A percentile compares a stretch with the other conserved stretches of the same genome.
Conservation (phyloP, 805 yeast genomes). For the Pichia nanzhaoensis region DNA sequence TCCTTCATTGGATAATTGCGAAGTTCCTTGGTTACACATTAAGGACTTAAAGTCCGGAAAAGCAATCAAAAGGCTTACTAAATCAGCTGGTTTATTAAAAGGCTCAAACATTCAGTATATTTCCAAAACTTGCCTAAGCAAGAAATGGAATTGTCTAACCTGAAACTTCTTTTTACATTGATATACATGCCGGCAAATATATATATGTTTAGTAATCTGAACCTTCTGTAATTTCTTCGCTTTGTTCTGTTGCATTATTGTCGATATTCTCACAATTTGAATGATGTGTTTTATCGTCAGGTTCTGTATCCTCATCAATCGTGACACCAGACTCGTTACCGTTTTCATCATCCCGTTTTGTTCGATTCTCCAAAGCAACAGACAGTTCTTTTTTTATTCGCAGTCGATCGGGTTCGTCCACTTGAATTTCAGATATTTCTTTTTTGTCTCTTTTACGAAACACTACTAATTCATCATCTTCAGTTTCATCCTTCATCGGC, state of each 20-base stretch:
- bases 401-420: background rate
- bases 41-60: conserved; percentile 9
- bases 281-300: conserved; percentile 3
- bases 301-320: conserved; percentile 7
- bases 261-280: background rate
- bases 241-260: background rate
- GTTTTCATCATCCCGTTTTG: too few relatives aligned
- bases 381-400: background rate
- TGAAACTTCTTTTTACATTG: background rate
- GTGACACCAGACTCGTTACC: background rate
- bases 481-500: background rate
- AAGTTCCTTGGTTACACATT: conserved; percentile 13
- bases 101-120: conserved; percentile 12
- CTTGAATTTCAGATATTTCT: background rate
- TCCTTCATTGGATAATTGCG: conserved; percentile 5
- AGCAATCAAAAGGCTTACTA: conserved; percentile 2
- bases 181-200: background rate
- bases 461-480: background rate
- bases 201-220: background rate
- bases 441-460: background rate
- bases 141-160: conserved; percentile 8
- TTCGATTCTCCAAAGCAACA: background rate
- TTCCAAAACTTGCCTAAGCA: conserved; percentile 9
- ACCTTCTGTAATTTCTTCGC: background rate
- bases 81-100: conserved; percentile 8